Conservation (phyloP, 495 filamentous ascomycete species). For the Evernia prunastri region DNA sequence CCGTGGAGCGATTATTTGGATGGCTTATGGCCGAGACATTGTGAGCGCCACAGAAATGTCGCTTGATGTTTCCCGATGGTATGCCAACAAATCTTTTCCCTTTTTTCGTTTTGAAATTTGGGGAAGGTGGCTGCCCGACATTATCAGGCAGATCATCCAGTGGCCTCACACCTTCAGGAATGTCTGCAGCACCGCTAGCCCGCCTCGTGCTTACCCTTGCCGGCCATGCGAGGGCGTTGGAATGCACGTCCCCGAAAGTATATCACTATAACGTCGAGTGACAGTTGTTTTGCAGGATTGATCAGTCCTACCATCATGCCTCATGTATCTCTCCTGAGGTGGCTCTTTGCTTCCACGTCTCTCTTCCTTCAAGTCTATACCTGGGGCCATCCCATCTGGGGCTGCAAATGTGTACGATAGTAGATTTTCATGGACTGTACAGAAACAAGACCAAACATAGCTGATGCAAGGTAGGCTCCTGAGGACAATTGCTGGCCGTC, state of each 20-base stretch:
- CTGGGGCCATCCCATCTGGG: not conserved
- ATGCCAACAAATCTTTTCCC: not conserved
- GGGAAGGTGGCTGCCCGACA: not conserved
- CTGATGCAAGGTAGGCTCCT: conserved; percentile 27
- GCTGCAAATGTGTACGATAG: conserved; percentile 20
- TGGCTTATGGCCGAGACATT: not conserved
- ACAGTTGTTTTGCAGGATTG: not conserved
- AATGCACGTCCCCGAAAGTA: not conserved
- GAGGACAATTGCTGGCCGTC: conserved; percentile 40
- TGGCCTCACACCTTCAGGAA: not conserved
- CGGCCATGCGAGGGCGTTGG: conserved; percentile 11
- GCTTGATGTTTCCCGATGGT: too few species aligned
- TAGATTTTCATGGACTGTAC: not conserved
- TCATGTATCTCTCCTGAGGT: not conserved
- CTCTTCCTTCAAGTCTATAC: conserved; percentile 3
- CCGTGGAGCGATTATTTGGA: not conserved
- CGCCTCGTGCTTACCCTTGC: conserved; percentile 5
- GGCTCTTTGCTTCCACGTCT: not conserved
- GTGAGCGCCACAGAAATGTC: not conserved
- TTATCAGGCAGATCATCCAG: not conserved
- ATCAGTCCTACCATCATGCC: not conserved
- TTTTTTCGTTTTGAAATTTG: not conserved
- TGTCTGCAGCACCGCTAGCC: not conserved
- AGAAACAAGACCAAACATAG: not conserved
- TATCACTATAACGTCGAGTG: not conserved